Percentiles rank a stretch among this genome's conserved stretches.
These are phyloP conservation scores for Boletus sp. DNA, from an alignment of 768 basidiomycete species.

Conservation along the genomic window DNA sequence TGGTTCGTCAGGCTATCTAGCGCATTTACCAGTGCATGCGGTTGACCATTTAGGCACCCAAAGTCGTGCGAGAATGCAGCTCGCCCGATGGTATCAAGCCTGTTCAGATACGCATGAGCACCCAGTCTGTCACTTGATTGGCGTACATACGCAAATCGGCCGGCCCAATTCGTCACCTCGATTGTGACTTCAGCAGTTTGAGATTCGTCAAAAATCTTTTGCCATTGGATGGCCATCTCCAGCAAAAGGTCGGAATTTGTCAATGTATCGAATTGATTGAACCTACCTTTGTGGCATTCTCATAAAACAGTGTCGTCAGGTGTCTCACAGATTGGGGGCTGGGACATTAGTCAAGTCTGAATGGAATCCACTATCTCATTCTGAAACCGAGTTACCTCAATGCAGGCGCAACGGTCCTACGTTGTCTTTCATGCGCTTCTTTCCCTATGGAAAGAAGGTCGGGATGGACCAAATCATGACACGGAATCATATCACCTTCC, in stretches of 20 bases:
- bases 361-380: not conserved
- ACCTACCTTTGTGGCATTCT: constrained; percentile 45
- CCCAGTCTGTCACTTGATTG: not conserved
- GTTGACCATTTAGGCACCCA: constrained; percentile 47
- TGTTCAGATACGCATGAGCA: constrained; percentile 18
- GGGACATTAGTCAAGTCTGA: not conserved
- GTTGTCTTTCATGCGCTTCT: constrained; percentile 53
- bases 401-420: constrained; percentile 52
- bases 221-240: constrained; percentile 49
- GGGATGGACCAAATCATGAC: not conserved
- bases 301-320: constrained; percentile 50
- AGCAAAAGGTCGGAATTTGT: constrained; percentile 4
- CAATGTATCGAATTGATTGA: not conserved
- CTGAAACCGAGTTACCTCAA: constrained; percentile 40
- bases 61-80: constrained; percentile 67
- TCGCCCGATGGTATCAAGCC: constrained; percentile 56
- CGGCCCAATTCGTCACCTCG: constrained; percentile 57
- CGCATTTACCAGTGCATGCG: constrained; percentile 48
- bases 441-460: constrained; percentile 38
- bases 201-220: constrained; percentile 41
- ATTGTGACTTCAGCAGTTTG: constrained; percentile 42
- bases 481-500: constrained; percentile 42
- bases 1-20: constrained; percentile 61
- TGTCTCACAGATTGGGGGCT: constrained; percentile 54
- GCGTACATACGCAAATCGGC: constrained; percentile 54